A percentile compares a stretch with the other conserved stretches of the same genome.
Evolutionary conservation across 768 basidiomycete species (phyloP).

Genomic region (Crucibulum laeve): DNA sequence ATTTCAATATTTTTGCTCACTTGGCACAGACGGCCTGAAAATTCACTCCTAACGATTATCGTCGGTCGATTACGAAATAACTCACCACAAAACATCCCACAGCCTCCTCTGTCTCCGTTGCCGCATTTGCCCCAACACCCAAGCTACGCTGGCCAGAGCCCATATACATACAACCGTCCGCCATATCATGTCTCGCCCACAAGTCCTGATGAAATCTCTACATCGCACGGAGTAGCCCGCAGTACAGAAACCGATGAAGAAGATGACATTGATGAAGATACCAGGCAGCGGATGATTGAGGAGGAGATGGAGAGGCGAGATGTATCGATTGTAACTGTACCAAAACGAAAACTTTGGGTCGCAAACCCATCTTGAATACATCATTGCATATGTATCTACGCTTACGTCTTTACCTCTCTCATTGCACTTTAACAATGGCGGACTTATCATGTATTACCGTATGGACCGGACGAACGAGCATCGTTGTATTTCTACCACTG

Average conservation of each 20-base stretch:
- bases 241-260: slow-evolving; percentile 55
- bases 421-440: too few relatives aligned
- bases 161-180: slow-evolving; percentile 71
- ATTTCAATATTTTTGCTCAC: slow-evolving; percentile 34
- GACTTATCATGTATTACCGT: too few relatives aligned
- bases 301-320: slow-evolving; percentile 80
- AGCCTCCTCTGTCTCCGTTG: slow-evolving; percentile 26
- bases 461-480: too few relatives aligned
- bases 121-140: slow-evolving; percentile 31
- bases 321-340: slow-evolving; percentile 77
- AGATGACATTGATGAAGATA: slow-evolving; percentile 72
- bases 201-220: slow-evolving; percentile 34
- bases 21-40: slow-evolving; percentile 23
- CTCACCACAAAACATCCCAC: slow-evolving; percentile 14
- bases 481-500: too few relatives aligned
- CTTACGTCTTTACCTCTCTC: too few relatives aligned
- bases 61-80: slow-evolving; percentile 37
- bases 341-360: slow-evolving; percentile 71
- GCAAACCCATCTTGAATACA: slow-evolving; percentile 55
- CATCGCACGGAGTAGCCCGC: slow-evolving; percentile 35
- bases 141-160: slow-evolving; percentile 28
- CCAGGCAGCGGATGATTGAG: slow-evolving; percentile 70
- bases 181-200: slow-evolving; percentile 42
- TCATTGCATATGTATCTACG: not conserved
- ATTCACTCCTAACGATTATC: slow-evolving; percentile 52